phyloP scores from a whole-genome alignment of 768 basidiomycete genomes.

The Lepiota venenata region DNA sequence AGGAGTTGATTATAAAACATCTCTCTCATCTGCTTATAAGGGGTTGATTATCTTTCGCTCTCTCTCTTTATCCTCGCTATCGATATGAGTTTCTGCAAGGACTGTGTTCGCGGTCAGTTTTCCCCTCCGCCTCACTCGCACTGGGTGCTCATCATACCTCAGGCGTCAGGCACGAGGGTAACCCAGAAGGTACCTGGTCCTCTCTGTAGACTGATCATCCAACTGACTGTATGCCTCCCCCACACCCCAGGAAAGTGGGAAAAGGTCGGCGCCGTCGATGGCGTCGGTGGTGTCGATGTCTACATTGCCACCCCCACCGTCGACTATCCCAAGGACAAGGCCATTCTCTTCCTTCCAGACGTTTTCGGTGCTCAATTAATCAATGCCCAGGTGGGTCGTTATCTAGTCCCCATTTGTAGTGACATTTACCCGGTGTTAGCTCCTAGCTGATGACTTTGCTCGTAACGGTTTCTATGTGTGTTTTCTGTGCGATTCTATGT shows the following conservation, averaged over 20 bases:
- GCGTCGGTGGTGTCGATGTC: constrained; percentile 42
- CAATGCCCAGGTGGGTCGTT: constrained; percentile 41
- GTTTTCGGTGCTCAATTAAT: constrained; percentile 45
- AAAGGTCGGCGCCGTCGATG: constrained; percentile 41
- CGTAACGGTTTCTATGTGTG: constrained; percentile 42
- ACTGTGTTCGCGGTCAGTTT: constrained; percentile 52
- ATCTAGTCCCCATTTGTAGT: background rate
- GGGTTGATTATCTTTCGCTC: background rate
- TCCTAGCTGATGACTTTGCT: constrained; percentile 41
- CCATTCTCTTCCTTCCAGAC: constrained; percentile 51
- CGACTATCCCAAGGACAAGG: constrained; percentile 53
- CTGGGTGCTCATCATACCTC: background rate
- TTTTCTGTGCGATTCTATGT: background rate
- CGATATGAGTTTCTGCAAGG: constrained; percentile 37
- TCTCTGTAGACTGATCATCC: background rate
- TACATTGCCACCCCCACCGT: constrained; percentile 52
- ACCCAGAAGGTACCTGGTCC: constrained; percentile 32
- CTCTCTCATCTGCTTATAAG: background rate
- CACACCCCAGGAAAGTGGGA: constrained; percentile 44
- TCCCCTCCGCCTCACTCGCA: background rate
- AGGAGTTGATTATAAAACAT: background rate
- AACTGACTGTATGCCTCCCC: background rate
- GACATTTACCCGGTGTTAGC: constrained; percentile 19
- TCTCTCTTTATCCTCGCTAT: background rate
- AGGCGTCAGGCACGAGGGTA: constrained; percentile 54